Evolutionary conservation across 176 grass and related monocot species (phyloP).

Genomic region (Bromus sterilis): DNA sequence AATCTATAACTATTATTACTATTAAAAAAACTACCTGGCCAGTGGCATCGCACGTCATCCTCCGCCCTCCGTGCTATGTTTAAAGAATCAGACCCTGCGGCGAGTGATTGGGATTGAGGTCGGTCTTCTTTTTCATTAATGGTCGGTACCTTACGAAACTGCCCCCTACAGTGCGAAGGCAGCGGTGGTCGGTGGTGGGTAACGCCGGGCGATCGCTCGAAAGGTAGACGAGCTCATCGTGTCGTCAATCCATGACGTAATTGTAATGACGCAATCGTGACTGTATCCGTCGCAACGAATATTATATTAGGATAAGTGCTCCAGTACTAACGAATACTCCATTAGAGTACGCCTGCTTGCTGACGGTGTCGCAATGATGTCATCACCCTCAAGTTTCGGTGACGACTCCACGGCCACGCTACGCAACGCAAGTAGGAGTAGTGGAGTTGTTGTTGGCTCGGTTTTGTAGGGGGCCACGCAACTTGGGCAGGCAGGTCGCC

Average conservation of each 20-base stretch:
- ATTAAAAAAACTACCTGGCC: background rate
- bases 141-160: background rate
- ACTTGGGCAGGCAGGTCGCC: background rate
- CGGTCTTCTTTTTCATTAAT: background rate
- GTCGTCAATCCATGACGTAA: background rate
- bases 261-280: background rate
- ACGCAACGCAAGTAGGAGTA: no score
- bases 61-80: background rate
- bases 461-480: no score
- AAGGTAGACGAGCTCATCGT: background rate
- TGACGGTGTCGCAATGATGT: background rate
- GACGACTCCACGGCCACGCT: no score
- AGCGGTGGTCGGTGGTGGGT: background rate
- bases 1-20: background rate
- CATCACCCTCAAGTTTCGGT: background rate
- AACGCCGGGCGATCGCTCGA: background rate
- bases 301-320: background rate
- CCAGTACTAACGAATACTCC: background rate
- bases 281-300: background rate
- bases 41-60: background rate
- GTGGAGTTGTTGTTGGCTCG: background rate
- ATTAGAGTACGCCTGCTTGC: no score
- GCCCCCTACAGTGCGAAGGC: background rate
- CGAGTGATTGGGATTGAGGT: background rate
- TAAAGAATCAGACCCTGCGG: background rate